These are phyloP conservation scores for Sphagnurus paluster DNA, from an alignment of 1,284 basidiomycete species.

Conservation along the genomic window DNA sequence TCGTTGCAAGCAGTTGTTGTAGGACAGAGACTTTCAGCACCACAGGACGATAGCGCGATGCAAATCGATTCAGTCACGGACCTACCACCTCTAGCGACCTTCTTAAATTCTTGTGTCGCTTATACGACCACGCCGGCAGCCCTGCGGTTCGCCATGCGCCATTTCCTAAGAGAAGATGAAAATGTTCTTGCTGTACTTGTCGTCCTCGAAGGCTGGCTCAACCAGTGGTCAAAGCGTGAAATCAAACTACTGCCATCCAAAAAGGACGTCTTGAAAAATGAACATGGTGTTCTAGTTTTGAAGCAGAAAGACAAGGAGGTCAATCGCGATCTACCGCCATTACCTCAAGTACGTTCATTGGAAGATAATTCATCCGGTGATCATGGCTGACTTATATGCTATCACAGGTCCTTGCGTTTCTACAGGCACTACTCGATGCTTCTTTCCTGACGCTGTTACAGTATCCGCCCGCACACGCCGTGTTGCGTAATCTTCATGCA, in stretches of 20 bases:
- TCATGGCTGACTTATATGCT: not conserved
- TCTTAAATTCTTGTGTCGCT: conserved; percentile 50
- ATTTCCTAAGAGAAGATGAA: conserved; percentile 51
- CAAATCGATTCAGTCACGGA: conserved; percentile 47
- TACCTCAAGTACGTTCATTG: conserved; percentile 46
- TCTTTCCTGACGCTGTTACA: conserved; percentile 66
- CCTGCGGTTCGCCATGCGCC: conserved; percentile 57
- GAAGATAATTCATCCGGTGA: not conserved
- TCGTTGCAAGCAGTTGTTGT: conserved; percentile 46
- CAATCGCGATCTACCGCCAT: conserved; percentile 38
- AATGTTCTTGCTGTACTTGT: conserved; percentile 52
- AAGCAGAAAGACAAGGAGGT: conserved; percentile 32
- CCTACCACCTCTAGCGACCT: conserved; percentile 45
- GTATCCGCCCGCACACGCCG: conserved; percentile 51
- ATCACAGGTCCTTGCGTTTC: conserved; percentile 54
- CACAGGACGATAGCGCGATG: conserved; percentile 45
- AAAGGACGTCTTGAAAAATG: conserved; percentile 36
- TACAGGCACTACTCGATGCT: conserved; percentile 66
- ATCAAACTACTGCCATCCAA: conserved; percentile 36
- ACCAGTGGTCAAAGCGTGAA: conserved; percentile 33
- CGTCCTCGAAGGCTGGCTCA: conserved; percentile 57
- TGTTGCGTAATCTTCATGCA: conserved; percentile 48
- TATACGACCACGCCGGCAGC: conserved; percentile 54
- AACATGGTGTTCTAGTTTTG: conserved; percentile 41
- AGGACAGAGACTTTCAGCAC: conserved; percentile 25